phyloP scores from a whole-genome alignment of 1,284 basidiomycete genomes.

The Paramarasmius palmivorus region DNA sequence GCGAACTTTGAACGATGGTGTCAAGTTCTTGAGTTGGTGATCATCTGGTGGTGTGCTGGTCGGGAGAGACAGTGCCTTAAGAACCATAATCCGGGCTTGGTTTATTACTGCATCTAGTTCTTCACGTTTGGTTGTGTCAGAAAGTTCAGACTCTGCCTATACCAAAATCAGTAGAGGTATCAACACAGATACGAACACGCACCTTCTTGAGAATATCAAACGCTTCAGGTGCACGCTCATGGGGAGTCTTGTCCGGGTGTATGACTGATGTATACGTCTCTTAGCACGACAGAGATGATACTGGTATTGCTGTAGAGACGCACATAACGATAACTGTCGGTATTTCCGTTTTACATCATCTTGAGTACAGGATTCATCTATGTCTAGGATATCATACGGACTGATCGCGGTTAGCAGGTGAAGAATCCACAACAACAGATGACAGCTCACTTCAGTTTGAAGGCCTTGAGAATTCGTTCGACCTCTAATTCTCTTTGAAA shows the following conservation, averaged over 20 bases:
- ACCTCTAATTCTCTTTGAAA: conserved; percentile 83
- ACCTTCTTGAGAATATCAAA: conserved; percentile 87
- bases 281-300: conserved; percentile 2
- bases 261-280: conserved; percentile 57
- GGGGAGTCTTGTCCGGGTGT: conserved; percentile 83
- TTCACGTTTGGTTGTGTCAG: conserved; percentile 71
- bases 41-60: conserved; percentile 56
- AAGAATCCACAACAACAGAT: neutral
- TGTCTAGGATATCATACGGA: conserved; percentile 78
- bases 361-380: conserved; percentile 59
- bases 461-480: conserved; percentile 82
- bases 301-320: conserved; percentile 29
- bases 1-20: conserved; percentile 61
- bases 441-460: conserved; percentile 75
- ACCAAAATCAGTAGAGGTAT: neutral
- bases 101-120: conserved; percentile 77
- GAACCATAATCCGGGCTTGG: conserved; percentile 62
- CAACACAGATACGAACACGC: conserved; percentile 12
- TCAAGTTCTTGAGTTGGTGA: conserved; percentile 50
- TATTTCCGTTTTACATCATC: conserved; percentile 83
- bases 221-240: conserved; percentile 77
- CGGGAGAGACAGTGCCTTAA: conserved; percentile 64
- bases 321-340: conserved; percentile 79
- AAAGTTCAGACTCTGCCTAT: conserved; percentile 79
- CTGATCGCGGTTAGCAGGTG: conserved; percentile 32